Evolutionary conservation across 129 eudicot genomes (phyloP), one percentile per base, ranked within the genome.

Genomic region (Ambrosia artemisiifolia): DNA sequence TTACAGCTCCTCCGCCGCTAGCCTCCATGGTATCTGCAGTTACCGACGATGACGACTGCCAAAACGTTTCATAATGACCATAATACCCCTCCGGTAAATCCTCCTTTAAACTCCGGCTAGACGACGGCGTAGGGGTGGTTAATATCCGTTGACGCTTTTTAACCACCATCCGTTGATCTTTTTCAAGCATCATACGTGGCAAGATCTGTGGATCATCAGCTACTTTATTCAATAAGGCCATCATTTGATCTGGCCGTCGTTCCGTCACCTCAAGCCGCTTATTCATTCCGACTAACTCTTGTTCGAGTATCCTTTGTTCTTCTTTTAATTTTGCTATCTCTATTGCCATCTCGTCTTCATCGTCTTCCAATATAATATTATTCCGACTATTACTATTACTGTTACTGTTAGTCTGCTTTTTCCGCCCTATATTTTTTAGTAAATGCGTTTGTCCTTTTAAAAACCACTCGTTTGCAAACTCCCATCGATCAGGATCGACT

Each of bases 401-500:
- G 28, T 40, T 40, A 40, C 11, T 35, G 3, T 18, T 72, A 10
- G 54, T 47, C 71, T 83, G 91, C 33, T 80, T 81, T 38, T 71
- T 83, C 14, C 95, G 34, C 19, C 51, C 70, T 38, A 88, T 85
- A 28, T 86, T 82, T 71, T 71, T 75, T 56, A 88, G 61, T 13
- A 88, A 63, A 3, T 85, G 88, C 11, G 78, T 80, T 67, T 88
- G 95, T 0, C 95, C 92, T 57, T 88, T 71, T 3, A 88, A 46
- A 72, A 91, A 91, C 87, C 95, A 91, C 79, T 91, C 85, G 80
- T 83, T 87, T 9, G 97, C 97, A 36, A 91, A 91, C 30, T 85
- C 97, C 90, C 95, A 91, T 53, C 75, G 76, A 79, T 83, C 90
- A 2, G 95, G 95, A 74, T 91, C 97, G 51, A 91, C 97, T 43